These are phyloP conservation scores for Nelumbo lutea DNA, from an alignment of 164 flowering plant species.

Conservation along the genomic window DNA sequence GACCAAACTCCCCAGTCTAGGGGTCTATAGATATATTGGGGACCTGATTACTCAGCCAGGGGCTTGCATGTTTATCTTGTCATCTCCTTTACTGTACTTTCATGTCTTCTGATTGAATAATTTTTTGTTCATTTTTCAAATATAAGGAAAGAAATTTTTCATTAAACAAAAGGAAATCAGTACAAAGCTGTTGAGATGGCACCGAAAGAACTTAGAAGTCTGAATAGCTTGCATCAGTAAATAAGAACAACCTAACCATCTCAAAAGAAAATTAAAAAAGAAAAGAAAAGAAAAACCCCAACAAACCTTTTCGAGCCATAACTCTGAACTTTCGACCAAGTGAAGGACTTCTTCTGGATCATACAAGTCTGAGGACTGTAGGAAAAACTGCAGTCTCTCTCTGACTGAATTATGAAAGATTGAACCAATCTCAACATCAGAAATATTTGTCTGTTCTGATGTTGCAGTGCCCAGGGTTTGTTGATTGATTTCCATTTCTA, in stretches of 20 bases:
- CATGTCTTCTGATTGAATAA: too few relatives aligned
- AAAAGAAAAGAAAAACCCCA: background rate
- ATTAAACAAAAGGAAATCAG: too few relatives aligned
- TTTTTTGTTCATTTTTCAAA: too few relatives aligned
- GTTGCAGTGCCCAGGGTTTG: conserved; percentile 20
- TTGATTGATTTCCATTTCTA: conserved; percentile 26
- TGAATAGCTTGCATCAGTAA: too few relatives aligned
- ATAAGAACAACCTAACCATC: background rate
- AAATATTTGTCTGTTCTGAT: conserved; percentile 15
- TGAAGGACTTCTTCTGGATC: conserved; percentile 92
- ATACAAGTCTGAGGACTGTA: conserved; percentile 86
- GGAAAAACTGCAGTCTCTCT: conserved; percentile 78
- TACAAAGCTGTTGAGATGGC: too few relatives aligned
- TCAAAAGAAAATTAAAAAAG: background rate
- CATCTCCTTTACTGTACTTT: too few relatives aligned
- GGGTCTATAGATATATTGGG: too few relatives aligned
- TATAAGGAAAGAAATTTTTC: too few relatives aligned
- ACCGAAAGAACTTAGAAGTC: too few relatives aligned
- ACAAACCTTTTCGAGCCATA: conserved; percentile 93
- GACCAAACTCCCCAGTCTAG: too few relatives aligned
- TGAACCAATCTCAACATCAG: conserved; percentile 25
- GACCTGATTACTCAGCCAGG: too few relatives aligned
- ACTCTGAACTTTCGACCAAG: conserved; percentile 86
- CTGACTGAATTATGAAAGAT: conserved; percentile 49
- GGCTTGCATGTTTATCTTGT: too few relatives aligned